Evolutionary conservation across 1,284 basidiomycete species (phyloP).

Genomic region (Wolfiporia cocos): DNA sequence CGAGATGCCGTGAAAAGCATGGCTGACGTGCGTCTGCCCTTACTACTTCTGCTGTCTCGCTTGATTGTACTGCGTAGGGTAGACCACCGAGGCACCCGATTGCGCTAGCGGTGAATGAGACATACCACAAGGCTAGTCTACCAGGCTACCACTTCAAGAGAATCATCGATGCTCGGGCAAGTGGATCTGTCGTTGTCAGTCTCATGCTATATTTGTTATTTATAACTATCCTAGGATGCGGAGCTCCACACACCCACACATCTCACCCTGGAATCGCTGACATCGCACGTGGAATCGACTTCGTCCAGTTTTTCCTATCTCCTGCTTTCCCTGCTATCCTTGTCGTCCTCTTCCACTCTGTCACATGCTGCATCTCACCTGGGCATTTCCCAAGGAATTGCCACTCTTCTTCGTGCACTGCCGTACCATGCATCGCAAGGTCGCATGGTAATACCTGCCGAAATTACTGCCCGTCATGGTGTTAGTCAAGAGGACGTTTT

Average conservation of each 20-base stretch:
- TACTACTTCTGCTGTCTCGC: constrained; percentile 9
- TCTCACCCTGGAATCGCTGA: constrained; percentile 66
- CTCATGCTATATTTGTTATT: constrained; percentile 5
- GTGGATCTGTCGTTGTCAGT: constrained; percentile 23
- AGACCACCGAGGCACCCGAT: constrained; percentile 81
- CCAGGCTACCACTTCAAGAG: constrained; percentile 78
- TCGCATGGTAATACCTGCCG: constrained; percentile 77
- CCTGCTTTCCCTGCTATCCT: constrained; percentile 65
- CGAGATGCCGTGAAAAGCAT: constrained; percentile 77
- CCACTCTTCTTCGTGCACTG: constrained; percentile 71
- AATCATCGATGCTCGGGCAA: constrained; percentile 81
- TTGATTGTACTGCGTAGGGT: constrained; percentile 38
- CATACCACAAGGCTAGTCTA: constrained; percentile 44
- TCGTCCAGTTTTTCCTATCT: constrained; percentile 78
- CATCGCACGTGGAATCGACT: constrained; percentile 72
- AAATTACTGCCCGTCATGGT: constrained; percentile 75
- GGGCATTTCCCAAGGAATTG: constrained; percentile 65
- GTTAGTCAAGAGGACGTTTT: constrained; percentile 88
- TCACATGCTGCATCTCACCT: constrained; percentile 81
- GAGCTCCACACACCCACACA: constrained; percentile 67
- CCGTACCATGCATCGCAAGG: constrained; percentile 73
- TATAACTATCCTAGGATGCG: constrained; percentile 47
- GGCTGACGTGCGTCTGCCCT: constrained; percentile 46
- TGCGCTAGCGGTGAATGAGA: constrained; percentile 67
- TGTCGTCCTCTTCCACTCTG: constrained; percentile 53